These are phyloP conservation scores for Colletotrichum siamense DNA, from an alignment of 2,329 filamentous ascomycete species.

Conservation along the genomic window DNA sequence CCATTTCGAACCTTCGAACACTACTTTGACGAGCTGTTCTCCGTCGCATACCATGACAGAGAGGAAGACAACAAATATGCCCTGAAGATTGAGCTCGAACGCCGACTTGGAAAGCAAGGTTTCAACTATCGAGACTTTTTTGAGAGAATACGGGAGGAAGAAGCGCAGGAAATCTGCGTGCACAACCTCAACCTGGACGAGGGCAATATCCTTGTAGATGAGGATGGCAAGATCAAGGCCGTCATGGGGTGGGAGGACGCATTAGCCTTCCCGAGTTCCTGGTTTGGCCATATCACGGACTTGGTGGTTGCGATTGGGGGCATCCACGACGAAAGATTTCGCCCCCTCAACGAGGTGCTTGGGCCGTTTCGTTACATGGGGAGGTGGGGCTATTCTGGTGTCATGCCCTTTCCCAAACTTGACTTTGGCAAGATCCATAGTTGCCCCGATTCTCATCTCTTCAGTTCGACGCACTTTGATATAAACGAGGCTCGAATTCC, in stretches of 20 bases:
- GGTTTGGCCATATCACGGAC: background rate
- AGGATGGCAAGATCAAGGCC: background rate
- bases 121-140: background rate
- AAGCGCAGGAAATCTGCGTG: background rate
- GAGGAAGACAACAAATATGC: background rate
- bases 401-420: background rate
- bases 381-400: background rate
- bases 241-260: constrained; percentile 21
- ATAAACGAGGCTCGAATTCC: background rate
- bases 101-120: background rate
- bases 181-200: constrained; percentile 11
- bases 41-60: background rate
- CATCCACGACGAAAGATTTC: background rate
- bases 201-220: constrained; percentile 7
- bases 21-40: background rate
- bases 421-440: background rate
- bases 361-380: background rate
- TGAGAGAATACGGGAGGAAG: background rate
- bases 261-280: constrained; percentile 1
- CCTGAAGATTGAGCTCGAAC: background rate
- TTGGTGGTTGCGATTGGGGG: background rate
- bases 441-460: background rate
- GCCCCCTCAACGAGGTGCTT: background rate
- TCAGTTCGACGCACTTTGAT: background rate
- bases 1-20: background rate